phyloP scores from a whole-genome alignment of 2,329 filamentous ascomycete species.

The Colletotrichum agaves region DNA sequence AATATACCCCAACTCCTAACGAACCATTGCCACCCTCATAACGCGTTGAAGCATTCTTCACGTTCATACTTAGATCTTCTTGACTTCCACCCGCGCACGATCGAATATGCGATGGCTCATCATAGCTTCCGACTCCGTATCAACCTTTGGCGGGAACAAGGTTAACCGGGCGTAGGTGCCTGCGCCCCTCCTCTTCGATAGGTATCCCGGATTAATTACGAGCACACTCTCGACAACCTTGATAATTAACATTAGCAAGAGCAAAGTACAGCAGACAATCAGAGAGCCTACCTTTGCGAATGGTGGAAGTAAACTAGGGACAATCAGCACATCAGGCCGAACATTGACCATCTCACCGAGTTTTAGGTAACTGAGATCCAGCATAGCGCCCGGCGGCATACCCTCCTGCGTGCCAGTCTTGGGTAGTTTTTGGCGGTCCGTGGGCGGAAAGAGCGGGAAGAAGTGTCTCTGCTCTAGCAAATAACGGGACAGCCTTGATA shows the following conservation, averaged over 20 bases:
- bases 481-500: conserved; percentile 79
- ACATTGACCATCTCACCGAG: conserved; percentile 91
- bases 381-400: conserved; percentile 75
- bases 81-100: conserved; percentile 86
- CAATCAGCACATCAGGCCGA: conserved; percentile 83
- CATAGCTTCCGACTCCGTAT: conserved; percentile 68
- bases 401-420: conserved; percentile 71
- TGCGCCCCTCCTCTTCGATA: conserved; percentile 85
- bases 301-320: conserved; percentile 84
- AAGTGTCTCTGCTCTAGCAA: conserved; percentile 92
- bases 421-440: conserved; percentile 73
- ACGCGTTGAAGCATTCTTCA: conserved; percentile 4
- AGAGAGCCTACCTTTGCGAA: conserved; percentile 80
- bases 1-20: conserved; percentile 39
- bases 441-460: conserved; percentile 87
- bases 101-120: conserved; percentile 83
- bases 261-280: background rate
- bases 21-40: conserved; percentile 19
- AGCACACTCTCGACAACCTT: conserved; percentile 95
- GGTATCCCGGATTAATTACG: conserved; percentile 87
- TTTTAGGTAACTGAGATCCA: conserved; percentile 88
- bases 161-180: conserved; percentile 88
- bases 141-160: conserved; percentile 72
- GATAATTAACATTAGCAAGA: conserved; percentile 18
- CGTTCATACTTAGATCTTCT: conserved; percentile 67